A percentile compares a stretch with the other conserved stretches of the same genome.
These are phyloP conservation scores for Bassia scoparia DNA, from an alignment of 148 eudicot genomes.

Conservation along the genomic window DNA sequence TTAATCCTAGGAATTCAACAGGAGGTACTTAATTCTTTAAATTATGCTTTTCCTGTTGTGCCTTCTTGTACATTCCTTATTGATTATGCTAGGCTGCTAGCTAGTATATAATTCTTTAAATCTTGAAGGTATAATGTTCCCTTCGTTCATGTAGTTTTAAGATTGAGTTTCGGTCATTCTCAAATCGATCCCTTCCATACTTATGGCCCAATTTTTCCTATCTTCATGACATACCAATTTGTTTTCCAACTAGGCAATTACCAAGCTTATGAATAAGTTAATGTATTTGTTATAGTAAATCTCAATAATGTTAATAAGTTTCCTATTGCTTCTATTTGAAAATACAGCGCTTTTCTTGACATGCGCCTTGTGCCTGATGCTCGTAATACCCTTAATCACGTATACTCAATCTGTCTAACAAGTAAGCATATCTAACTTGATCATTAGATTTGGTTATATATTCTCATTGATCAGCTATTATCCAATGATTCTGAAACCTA, in stretches of 20 bases:
- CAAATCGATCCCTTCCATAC: too few species aligned
- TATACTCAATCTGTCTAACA: conserved; percentile 12
- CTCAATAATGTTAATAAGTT: conserved; percentile 17
- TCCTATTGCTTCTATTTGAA: conserved; percentile 7
- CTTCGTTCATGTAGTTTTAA: too few species aligned
- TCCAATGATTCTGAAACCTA: neutral
- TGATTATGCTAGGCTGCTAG: too few species aligned
- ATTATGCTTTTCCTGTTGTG: neutral
- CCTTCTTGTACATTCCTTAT: neutral
- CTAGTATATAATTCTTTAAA: too few species aligned
- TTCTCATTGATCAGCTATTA: neutral
- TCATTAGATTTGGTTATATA: neutral
- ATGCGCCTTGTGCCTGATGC: conserved; percentile 28
- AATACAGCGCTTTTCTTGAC: conserved; percentile 30
- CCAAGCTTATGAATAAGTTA: too few species aligned
- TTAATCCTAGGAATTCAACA: conserved; percentile 12
- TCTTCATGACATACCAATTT: too few species aligned
- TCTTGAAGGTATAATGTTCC: too few species aligned
- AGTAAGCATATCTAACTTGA: neutral
- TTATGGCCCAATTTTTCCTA: too few species aligned
- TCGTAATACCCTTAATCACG: conserved; percentile 30
- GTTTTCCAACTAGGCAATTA: too few species aligned
- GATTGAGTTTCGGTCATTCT: too few species aligned
- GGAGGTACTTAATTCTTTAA: conserved; percentile 26
- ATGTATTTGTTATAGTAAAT: neutral